Percentiles rank a stretch among this genome's conserved stretches.
Evolutionary conservation across 129 eudicot genomes (phyloP).

Genomic region (Flaveria ramosissima): DNA sequence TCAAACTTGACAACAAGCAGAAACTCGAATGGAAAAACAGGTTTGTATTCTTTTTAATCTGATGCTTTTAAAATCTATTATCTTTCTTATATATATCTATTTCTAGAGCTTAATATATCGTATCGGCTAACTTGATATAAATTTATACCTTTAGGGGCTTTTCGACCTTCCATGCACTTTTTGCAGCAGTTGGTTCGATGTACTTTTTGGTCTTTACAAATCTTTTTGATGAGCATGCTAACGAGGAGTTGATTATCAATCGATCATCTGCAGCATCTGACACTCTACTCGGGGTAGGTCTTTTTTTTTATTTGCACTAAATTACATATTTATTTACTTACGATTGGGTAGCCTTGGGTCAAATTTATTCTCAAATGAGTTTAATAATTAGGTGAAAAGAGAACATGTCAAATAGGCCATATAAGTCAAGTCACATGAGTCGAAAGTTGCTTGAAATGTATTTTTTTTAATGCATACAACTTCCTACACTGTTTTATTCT

Average conservation of each 20-base stretch:
- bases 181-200: constrained; percentile 63
- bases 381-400: neutral
- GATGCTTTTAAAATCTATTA: neutral
- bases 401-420: too few relatives aligned
- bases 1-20: constrained; percentile 45
- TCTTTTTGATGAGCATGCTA: constrained; percentile 49
- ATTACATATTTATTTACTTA: neutral
- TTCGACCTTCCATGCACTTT: constrained; percentile 83
- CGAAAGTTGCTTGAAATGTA: neutral
- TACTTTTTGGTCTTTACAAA: constrained; percentile 59
- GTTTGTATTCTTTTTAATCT: constrained; percentile 31
- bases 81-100: neutral
- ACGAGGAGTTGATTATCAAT: constrained; percentile 42
- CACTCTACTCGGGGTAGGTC: constrained; percentile 62
- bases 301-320: constrained; percentile 1
- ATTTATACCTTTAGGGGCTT: constrained; percentile 56
- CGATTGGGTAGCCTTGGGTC: neutral
- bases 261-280: constrained; percentile 58
- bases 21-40: constrained; percentile 87
- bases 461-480: neutral
- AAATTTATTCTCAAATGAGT: neutral
- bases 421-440: too few relatives aligned
- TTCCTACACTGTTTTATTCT: neutral
- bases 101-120: neutral
- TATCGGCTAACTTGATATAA: constrained; percentile 20